Evolutionary conservation across 2,329 filamentous ascomycete species (phyloP).

Genomic region (Ophiostoma fasciatum): DNA sequence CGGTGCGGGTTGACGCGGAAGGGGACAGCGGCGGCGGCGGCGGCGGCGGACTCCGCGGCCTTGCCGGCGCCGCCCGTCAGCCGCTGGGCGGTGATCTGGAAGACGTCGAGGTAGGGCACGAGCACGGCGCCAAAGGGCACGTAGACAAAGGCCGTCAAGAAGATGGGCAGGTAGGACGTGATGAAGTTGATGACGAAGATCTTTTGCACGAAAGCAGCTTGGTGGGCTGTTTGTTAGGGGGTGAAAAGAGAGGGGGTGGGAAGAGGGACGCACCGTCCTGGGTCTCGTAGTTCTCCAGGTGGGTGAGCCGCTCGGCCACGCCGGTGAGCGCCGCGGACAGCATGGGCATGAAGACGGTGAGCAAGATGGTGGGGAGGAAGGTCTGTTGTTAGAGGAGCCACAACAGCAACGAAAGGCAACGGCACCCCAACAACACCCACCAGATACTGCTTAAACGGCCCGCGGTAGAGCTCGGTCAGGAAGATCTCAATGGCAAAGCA

Average conservation of each 20-base stretch:
- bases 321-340: constrained; percentile 61
- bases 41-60: constrained; percentile 19
- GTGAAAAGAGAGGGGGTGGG: neutral
- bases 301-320: constrained; percentile 62
- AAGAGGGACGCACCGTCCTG: constrained; percentile 40
- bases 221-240: constrained; percentile 48
- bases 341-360: constrained; percentile 69
- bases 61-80: constrained; percentile 67
- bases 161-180: constrained; percentile 61
- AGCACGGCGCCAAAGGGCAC: constrained; percentile 73
- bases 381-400: constrained; percentile 36
- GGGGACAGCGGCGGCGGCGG: constrained; percentile 16
- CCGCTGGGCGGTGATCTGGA: constrained; percentile 57
- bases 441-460: constrained; percentile 72
- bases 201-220: constrained; percentile 77
- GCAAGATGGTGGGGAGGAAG: constrained; percentile 75
- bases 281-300: constrained; percentile 86
- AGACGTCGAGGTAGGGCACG: constrained; percentile 74
- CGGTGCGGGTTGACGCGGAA: constrained; percentile 76
- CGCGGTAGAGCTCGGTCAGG: constrained; percentile 84
- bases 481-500: constrained; percentile 94
- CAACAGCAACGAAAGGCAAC: neutral
- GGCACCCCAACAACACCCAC: constrained; percentile 39
- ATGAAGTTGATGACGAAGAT: constrained; percentile 82
- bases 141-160: constrained; percentile 67